phyloP scores from a whole-genome alignment of 345 rosid species.

The Eucalyptus sp. region DNA sequence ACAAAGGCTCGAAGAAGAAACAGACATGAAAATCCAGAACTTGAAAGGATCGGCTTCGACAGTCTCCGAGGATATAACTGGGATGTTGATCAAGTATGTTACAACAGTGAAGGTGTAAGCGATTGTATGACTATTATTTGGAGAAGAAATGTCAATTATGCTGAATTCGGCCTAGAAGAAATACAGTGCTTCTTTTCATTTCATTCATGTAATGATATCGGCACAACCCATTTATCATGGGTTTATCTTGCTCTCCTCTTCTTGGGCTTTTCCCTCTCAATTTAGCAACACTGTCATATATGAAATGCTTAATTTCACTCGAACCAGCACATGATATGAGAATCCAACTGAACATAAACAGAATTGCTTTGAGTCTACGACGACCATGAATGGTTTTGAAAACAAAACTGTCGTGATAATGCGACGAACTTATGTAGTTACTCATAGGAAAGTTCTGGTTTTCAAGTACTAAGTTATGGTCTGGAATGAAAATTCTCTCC shows the following conservation, averaged over 20 bases:
- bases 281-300: background rate
- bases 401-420: background rate
- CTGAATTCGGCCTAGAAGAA: background rate
- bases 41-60: conserved; percentile 14
- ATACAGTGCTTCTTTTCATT: background rate
- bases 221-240: background rate
- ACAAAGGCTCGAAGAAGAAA: conserved; percentile 27
- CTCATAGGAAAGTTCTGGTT: background rate
- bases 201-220: background rate
- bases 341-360: background rate
- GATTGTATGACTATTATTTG: background rate
- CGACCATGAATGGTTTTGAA: background rate
- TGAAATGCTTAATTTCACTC: background rate
- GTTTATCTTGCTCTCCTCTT: background rate
- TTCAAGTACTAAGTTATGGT: background rate
- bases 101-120: conserved; percentile 6
- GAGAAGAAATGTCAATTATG: background rate
- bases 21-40: conserved; percentile 10
- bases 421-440: background rate
- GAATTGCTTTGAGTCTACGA: background rate
- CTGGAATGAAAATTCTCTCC: background rate
- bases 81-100: conserved; percentile 21
- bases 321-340: background rate
- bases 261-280: background rate
- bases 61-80: conserved; percentile 8